Conservation (phyloP, 441 rosid genomes). For the Adansonia gregorii region DNA sequence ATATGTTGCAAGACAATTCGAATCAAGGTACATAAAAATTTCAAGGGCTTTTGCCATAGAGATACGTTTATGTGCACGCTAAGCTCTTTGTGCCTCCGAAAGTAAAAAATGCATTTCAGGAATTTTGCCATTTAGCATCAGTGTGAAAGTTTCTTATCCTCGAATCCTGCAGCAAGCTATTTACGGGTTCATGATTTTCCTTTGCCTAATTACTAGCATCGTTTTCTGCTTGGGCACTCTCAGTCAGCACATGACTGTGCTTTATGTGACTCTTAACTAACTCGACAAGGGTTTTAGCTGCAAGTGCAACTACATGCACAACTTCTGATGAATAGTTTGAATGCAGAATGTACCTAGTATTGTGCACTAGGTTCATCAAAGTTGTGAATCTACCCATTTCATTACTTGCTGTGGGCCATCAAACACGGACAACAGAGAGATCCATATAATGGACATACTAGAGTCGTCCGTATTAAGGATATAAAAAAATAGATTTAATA, state of each 20-base stretch:
- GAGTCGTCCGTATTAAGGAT: no score
- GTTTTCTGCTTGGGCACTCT: not conserved
- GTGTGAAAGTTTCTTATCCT: not conserved
- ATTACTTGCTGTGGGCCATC: not conserved
- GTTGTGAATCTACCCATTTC: not conserved
- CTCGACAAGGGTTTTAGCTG: no score
- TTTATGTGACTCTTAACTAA: no score
- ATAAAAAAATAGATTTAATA: no score
- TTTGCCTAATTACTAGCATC: not conserved
- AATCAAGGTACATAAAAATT: not conserved
- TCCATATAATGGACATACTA: not conserved
- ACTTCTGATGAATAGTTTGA: no score
- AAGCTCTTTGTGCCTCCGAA: not conserved
- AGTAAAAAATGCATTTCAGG: not conserved
- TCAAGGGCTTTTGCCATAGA: not conserved
- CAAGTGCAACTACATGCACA: no score
- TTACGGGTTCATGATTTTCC: not conserved
- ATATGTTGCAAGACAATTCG: not conserved
- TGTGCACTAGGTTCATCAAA: not conserved
- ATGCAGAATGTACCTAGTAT: not conserved
- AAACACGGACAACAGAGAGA: not conserved
- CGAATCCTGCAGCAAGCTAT: not conserved
- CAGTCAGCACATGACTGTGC: not conserved
- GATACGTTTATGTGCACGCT: not conserved
- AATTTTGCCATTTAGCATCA: not conserved